Evolutionary conservation across 371 early-diverging fungal species (phyloP), one percentile per base, ranked within the genome.

Genomic region (Chytridium lagenaria): DNA sequence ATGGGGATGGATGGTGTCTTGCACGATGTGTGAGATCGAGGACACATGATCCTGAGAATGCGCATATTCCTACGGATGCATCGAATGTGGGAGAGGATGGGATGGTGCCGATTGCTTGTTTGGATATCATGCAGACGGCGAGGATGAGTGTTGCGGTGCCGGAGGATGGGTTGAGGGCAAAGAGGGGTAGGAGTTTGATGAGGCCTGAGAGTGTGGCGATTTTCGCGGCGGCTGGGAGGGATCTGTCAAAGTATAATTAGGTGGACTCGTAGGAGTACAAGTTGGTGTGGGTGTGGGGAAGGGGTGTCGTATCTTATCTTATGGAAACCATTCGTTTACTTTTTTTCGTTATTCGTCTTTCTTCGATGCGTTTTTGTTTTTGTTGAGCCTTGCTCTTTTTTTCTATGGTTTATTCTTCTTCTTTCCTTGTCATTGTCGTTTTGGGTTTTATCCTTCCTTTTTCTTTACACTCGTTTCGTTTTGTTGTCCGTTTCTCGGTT

Each of bases 111-210:
- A 31, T 68, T 36, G 50, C 68, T 50, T 68, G 68, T 34, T 34
- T 68, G 31, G 68, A 68, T 68, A 68, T 68, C 68, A 68, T 68
- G 68, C 31, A 68, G 19, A 50, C 50, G 15, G 68, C 68, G 52
- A 23, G 68, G 34, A 1, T 51, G 1, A 28, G 30, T 2, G 52
- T 51, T 49, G 68, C 68, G 3, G 52, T 10, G 1, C 22, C 19
- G 5, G 52, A 36, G 30, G 39, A 50, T 30, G 22, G 2, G 68
- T 15, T 30, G n/a, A 31, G 49, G 22, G n/a, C 7, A 2, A 68
- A 34, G n/a, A 49, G 68, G 34, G 68, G 36, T 2, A 68, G 44
- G 68, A 50, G 51, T 50, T 51, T 68, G 33, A 30, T 50, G 51
- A 49, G 68, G 50, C 68, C 68, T 1, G 68, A 68, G 52, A 50